phyloP scores from a whole-genome alignment of 371 early-diverging fungal genomes.

The Mortierella polycephala region DNA sequence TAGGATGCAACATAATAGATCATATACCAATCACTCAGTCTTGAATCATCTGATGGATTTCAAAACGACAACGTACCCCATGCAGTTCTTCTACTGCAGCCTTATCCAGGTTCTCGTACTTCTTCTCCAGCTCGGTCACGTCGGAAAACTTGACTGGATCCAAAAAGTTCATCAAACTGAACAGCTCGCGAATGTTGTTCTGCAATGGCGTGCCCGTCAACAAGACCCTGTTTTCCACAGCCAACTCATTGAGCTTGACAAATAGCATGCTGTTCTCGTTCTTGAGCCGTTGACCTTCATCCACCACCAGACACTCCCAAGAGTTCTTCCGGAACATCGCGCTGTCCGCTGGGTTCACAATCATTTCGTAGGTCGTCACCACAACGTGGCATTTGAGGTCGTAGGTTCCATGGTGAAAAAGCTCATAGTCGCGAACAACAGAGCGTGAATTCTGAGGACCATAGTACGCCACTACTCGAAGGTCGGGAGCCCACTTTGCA shows the following conservation, averaged over 20 bases:
- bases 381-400: conserved; percentile 80
- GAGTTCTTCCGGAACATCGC: conserved; percentile 60
- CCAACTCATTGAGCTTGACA: conserved; percentile 70
- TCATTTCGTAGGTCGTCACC: conserved; percentile 81
- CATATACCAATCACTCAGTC: too few species aligned
- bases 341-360: conserved; percentile 58
- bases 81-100: conserved; percentile 57
- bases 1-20: neutral
- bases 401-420: conserved; percentile 61
- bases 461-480: conserved; percentile 67
- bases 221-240: conserved; percentile 80
- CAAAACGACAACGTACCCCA: conserved; percentile 28
- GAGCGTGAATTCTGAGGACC: conserved; percentile 61
- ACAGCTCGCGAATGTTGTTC: conserved; percentile 93
- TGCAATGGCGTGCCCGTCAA: conserved; percentile 94
- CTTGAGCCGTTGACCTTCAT: conserved; percentile 98
- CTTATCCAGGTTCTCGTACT: conserved; percentile 63
- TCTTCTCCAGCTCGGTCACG: conserved; percentile 61
- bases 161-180: conserved; percentile 93
- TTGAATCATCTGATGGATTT: too few species aligned
- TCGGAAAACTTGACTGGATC: conserved; percentile 62
- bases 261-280: conserved; percentile 71
- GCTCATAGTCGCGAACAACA: conserved; percentile 69
- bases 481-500: conserved; percentile 78
- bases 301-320: conserved; percentile 91